Evolutionary conservation across 1,284 basidiomycete species (phyloP), one percentile per base, ranked within the genome.

Genomic region (Ustilago loliicola): DNA sequence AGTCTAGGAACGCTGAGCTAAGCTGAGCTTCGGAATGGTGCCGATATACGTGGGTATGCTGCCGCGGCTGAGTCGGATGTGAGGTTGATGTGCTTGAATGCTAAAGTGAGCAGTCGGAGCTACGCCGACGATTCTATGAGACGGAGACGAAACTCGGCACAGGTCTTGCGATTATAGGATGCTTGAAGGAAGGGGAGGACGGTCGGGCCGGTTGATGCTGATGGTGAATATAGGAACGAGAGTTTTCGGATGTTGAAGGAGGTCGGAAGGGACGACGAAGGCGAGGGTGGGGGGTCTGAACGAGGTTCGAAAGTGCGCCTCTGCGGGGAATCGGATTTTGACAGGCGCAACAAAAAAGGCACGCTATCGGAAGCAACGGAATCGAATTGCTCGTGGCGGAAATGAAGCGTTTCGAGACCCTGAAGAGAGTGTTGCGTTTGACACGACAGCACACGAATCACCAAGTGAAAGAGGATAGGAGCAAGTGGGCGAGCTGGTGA

Each of bases 281-380:
- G 36, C 19, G 30, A 36, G 52, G 38, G n/a, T n/a, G n/a, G n/a
- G n/a, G n/a, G n/a, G n/a, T n/a, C n/a, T n/a, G n/a, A n/a, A 40
- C n/a, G 8, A 45, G 7, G 42, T 4, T 17, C 19, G 32, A 34
- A 23, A n/a, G 48, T 50, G 45, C 21, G 45, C 13, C 3, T 19
- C 5, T 55, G 53, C 53, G 53, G 53, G 53, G 53, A 34, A 55
- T 55, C 21, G 19, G 36, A 40, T 55, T 25, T 38, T 55, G 53
- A 55, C 53, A 55, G 53, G 53, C 32, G 53, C 53, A 19, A 32
- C 19, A 45, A 1, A 21, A 45, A 45, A 21, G 15, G 42, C 42
- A 21, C 6, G 42, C n/a, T 45, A 45, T 51, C 48, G 48, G 25
- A 51, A 27, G 25, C 48, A 30, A 27, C 48, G 48, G 29, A 51